Evolutionary conservation across 805 yeast species (phyloP).

Genomic region (Candida koratica): DNA sequence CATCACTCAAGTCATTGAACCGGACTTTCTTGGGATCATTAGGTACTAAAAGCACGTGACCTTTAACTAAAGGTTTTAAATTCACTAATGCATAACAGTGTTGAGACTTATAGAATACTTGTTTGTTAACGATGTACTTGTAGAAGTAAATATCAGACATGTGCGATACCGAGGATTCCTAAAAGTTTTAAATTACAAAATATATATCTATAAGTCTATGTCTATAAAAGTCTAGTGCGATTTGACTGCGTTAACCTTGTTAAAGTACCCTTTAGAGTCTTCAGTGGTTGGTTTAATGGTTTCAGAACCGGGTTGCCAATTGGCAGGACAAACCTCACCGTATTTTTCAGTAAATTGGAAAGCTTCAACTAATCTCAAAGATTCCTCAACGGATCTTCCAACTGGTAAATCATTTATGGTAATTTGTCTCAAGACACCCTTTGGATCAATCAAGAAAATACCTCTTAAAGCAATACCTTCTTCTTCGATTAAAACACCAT

Average conservation of each 20-base stretch:
- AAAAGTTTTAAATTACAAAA: no score
- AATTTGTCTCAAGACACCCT: constrained; percentile 90
- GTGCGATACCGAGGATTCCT: not conserved
- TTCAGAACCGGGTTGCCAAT: constrained; percentile 90
- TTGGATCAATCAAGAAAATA: constrained; percentile 95
- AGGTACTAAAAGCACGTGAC: constrained; percentile 90
- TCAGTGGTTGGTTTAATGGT: constrained; percentile 79
- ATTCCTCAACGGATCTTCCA: constrained; percentile 98
- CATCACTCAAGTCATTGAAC: constrained; percentile 63
- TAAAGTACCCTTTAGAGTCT: constrained; percentile 86
- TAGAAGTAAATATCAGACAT: constrained; percentile 41
- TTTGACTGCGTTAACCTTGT: constrained; percentile 69
- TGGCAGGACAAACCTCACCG: constrained; percentile 99
- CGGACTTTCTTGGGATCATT: constrained; percentile 56
- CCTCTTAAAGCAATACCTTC: constrained; percentile 98
- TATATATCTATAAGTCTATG: constrained; percentile 4
- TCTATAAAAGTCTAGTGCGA: not conserved
- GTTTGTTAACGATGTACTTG: constrained; percentile 52
- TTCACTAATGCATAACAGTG: constrained; percentile 84
- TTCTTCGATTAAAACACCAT: constrained; percentile 96
- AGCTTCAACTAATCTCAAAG: constrained; percentile 95
- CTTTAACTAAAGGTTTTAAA: constrained; percentile 87
- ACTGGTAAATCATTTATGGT: constrained; percentile 99
- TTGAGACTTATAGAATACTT: constrained; percentile 56
- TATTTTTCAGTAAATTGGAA: constrained; percentile 99